These are phyloP conservation scores for Diaporthe australafricana DNA, from an alignment of 2,329 filamentous ascomycete species.

Conservation along the genomic window DNA sequence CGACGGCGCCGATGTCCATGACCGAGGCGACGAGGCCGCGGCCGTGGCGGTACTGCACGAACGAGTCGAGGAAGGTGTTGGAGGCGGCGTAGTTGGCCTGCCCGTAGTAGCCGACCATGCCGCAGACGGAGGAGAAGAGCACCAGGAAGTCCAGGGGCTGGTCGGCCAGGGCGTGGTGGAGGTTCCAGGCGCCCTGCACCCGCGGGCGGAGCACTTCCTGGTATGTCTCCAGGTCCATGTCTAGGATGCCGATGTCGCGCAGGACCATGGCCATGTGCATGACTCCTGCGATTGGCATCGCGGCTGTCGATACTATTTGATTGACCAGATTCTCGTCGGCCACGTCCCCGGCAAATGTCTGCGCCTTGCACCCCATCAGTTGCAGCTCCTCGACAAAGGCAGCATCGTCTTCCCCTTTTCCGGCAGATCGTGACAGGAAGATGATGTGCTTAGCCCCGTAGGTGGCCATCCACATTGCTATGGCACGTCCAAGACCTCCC, in stretches of 20 bases:
- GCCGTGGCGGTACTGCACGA: conserved; percentile 46
- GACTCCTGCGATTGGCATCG: conserved; percentile 8
- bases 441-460: conserved; percentile 6
- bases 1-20: not conserved
- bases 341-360: not conserved
- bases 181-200: conserved; percentile 42
- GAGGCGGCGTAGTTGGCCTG: conserved; percentile 50
- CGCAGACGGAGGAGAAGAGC: not conserved
- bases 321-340: no score
- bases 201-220: no score
- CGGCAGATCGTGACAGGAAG: conserved; percentile 22
- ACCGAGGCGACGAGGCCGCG: conserved; percentile 46
- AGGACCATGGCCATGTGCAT: conserved; percentile 31
- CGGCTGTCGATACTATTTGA: not conserved
- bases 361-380: not conserved
- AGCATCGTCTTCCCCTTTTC: not conserved
- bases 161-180: no score
- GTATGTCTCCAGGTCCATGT: conserved; percentile 18
- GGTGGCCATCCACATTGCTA: conserved; percentile 27
- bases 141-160: conserved; percentile 50
- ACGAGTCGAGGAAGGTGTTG: conserved; percentile 49
- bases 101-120: not conserved
- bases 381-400: conserved; percentile 8
- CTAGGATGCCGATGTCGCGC: not conserved
- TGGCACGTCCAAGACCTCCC: conserved; percentile 16